Evolutionary conservation across 768 basidiomycete species (phyloP).

Genomic region (Plicaturopsis crispa): DNA sequence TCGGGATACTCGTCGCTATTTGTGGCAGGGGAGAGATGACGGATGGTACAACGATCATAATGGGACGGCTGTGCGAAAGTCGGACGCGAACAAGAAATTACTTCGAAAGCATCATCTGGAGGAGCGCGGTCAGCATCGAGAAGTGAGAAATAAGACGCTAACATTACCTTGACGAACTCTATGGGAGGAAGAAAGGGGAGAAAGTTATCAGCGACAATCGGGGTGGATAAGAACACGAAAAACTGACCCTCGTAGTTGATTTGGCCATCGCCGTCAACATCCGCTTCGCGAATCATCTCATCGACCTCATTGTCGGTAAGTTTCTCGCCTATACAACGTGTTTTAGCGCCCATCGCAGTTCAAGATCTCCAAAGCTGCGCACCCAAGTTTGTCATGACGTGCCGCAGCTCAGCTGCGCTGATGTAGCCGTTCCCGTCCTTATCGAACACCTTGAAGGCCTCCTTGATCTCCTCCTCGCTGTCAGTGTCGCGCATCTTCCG

Average conservation of each 20-base stretch:
- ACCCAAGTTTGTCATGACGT: constrained; percentile 91
- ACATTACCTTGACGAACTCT: constrained; percentile 73
- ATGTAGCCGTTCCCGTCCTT: constrained; percentile 94
- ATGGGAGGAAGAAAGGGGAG: constrained; percentile 2
- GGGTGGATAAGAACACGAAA: neutral
- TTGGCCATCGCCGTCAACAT: constrained; percentile 91
- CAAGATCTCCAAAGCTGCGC: constrained; percentile 16
- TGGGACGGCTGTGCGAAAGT: neutral
- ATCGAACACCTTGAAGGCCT: constrained; percentile 97
- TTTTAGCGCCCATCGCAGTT: constrained; percentile 1
- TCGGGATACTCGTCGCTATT: too few species aligned
- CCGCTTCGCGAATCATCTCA: constrained; percentile 97
- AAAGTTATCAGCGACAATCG: constrained; percentile 3
- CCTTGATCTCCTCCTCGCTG: constrained; percentile 89
- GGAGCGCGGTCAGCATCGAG: too few species aligned
- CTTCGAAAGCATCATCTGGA: constrained; percentile 71
- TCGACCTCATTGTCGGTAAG: constrained; percentile 82
- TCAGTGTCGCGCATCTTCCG: constrained; percentile 90
- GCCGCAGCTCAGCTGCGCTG: constrained; percentile 75
- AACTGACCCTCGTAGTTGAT: constrained; percentile 75
- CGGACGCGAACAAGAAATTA: constrained; percentile 24
- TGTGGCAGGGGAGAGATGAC: too few species aligned
- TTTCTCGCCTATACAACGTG: constrained; percentile 59
- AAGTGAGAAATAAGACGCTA: constrained; percentile 3
- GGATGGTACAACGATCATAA: too few species aligned